Conservation (phyloP, 148 eudicot genomes). For the Euryodendron excelsum region DNA sequence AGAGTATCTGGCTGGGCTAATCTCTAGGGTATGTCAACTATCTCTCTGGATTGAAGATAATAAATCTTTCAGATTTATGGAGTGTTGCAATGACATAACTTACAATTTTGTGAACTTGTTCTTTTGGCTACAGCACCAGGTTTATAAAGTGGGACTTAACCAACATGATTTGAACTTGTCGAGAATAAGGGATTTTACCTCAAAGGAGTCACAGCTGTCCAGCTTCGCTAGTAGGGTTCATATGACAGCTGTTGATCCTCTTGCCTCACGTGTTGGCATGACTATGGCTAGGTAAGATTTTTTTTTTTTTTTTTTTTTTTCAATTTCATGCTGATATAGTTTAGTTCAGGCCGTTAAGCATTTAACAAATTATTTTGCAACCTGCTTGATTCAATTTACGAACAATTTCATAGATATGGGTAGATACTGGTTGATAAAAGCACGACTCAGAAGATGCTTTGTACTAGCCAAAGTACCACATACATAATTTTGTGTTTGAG, state of each 20-base stretch:
- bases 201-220: conserved; percentile 26
- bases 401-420: no score
- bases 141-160: conserved; percentile 30
- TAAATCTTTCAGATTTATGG: background rate
- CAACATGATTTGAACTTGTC: conserved; percentile 28
- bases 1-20: conserved; percentile 51
- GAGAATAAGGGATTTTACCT: conserved; percentile 24
- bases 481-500: no score
- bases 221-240: conserved; percentile 34
- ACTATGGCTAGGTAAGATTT: conserved; percentile 42
- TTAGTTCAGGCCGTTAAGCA: no score
- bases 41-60: background rate
- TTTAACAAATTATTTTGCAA: no score
- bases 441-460: no score
- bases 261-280: conserved; percentile 34
- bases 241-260: conserved; percentile 29
- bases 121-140: conserved; percentile 39
- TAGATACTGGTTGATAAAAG: no score
- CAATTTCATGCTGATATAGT: no score
- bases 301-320: background rate
- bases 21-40: conserved; percentile 47
- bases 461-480: no score
- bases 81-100: background rate
- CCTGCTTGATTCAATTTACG: no score
- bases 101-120: conserved; percentile 1